These are phyloP conservation scores for Delphinella strobiligena DNA, from an alignment of 2,329 filamentous ascomycete genomes.

Conservation along the genomic window DNA sequence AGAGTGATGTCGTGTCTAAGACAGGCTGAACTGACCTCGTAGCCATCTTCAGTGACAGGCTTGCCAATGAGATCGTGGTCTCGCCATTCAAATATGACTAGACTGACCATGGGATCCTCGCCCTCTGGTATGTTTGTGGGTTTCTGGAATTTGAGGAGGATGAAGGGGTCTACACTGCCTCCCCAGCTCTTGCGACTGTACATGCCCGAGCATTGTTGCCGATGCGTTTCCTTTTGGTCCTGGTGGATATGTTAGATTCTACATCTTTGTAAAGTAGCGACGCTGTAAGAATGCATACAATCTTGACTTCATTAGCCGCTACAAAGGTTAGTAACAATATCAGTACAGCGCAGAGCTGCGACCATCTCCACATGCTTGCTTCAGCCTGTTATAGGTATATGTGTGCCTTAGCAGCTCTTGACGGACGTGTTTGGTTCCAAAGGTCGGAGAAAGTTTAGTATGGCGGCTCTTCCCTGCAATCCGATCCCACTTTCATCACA, in stretches of 20 bases:
- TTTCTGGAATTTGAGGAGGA: slow-evolving; percentile 67
- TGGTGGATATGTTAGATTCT: slow-evolving; percentile 1
- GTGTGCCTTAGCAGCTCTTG: too few relatives aligned
- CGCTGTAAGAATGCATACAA: slow-evolving; percentile 15
- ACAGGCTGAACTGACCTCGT: slow-evolving; percentile 44
- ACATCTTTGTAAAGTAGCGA: background rate
- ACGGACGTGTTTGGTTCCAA: too few relatives aligned
- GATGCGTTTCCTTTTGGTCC: slow-evolving; percentile 65
- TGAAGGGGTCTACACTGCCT: slow-evolving; percentile 77
- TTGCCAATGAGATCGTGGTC: slow-evolving; percentile 72
- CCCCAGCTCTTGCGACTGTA: slow-evolving; percentile 86
- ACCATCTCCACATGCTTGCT: slow-evolving; percentile 18
- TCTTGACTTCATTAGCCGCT: slow-evolving; percentile 18
- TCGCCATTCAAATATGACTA: slow-evolving; percentile 89
- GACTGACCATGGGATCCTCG: slow-evolving; percentile 63
- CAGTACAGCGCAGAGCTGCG: slow-evolving; percentile 15
- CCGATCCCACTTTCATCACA: too few relatives aligned
- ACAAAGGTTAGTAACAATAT: slow-evolving; percentile 15
- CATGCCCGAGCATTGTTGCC: slow-evolving; percentile 85
- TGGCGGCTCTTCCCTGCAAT: too few relatives aligned
- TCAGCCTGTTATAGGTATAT: too few relatives aligned
- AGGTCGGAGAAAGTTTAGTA: too few relatives aligned
- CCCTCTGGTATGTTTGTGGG: slow-evolving; percentile 42
- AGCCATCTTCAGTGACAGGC: slow-evolving; percentile 39
- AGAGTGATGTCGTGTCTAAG: too few relatives aligned